Percentiles rank a stretch among this genome's conserved stretches.
Evolutionary conservation across 1,139 yeast species (phyloP).

Genomic region (Groenewaldozyma sp.): DNA sequence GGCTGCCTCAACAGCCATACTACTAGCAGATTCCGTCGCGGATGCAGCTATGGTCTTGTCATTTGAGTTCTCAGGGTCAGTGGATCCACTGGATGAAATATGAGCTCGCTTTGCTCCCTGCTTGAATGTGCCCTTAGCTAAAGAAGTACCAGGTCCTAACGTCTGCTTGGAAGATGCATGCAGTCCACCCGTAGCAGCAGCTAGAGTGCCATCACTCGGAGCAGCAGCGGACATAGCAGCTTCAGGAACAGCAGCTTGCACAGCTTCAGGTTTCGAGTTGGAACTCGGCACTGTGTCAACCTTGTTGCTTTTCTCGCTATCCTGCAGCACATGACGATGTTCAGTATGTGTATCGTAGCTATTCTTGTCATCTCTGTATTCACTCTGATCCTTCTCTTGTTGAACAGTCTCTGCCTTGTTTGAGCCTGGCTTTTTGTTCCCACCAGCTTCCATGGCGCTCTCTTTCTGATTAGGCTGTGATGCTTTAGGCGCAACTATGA

Average conservation of each 20-base stretch:
- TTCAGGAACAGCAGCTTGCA: not conserved
- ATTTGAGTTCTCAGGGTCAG: not conserved
- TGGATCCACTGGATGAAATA: not conserved
- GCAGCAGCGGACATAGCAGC: slow-evolving; percentile 1
- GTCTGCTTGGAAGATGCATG: slow-evolving; percentile 9
- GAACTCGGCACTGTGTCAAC: no score
- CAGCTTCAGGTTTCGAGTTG: not conserved
- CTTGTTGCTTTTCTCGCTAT: no score
- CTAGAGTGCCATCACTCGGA: slow-evolving; percentile 1
- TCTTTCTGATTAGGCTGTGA: no score
- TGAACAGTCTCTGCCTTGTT: no score
- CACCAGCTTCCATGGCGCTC: not conserved
- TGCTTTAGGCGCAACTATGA: no score
- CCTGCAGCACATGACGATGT: no score
- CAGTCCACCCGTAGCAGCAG: slow-evolving; percentile 2
- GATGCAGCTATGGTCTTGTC: not conserved
- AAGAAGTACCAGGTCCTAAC: slow-evolving; percentile 11
- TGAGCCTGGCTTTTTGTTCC: not conserved
- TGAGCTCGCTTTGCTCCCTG: not conserved
- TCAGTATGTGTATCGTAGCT: no score
- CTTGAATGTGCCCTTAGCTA: slow-evolving; percentile 6
- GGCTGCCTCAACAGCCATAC: not conserved
- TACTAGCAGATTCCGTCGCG: not conserved
- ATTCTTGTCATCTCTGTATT: slow-evolving; percentile 11
- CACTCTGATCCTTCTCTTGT: no score